Percentiles rank a stretch among this genome's conserved stretches.
phyloP scores from a whole-genome alignment of 2,329 filamentous ascomycete genomes.

The Penicillium hordei region DNA sequence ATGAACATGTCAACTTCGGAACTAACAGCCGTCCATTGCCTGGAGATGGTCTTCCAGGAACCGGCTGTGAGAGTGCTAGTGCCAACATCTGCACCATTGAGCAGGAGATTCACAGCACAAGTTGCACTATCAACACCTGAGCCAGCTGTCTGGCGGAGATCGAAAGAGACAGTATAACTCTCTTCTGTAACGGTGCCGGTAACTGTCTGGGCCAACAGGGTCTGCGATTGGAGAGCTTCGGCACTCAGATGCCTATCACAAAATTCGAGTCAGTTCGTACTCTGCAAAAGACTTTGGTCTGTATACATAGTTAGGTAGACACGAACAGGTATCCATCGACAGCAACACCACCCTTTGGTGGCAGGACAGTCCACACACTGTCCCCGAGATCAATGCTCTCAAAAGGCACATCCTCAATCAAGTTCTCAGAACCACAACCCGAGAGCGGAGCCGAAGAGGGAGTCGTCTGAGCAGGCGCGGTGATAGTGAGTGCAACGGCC shows the following conservation, averaged over 20 bases:
- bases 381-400: neutral
- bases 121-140: neutral
- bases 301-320: neutral
- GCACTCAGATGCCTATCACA: neutral
- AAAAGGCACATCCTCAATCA: conserved; percentile 1
- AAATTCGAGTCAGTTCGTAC: neutral
- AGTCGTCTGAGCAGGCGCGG: neutral
- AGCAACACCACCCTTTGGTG: neutral
- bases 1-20: neutral
- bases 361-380: neutral
- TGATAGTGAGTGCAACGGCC: conserved; percentile 1
- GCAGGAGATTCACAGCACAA: neutral
- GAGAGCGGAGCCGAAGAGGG: neutral
- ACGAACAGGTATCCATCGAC: conserved; percentile 3
- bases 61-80: neutral
- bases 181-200: neutral
- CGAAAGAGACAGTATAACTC: conserved; percentile 1
- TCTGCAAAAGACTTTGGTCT: neutral
- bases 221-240: neutral
- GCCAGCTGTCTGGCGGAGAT: neutral
- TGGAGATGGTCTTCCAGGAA: neutral
- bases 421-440: neutral
- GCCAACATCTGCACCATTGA: neutral
- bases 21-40: neutral
- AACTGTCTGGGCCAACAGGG: neutral